These are phyloP conservation scores for Cercospora berteroae DNA, from an alignment of 2,329 filamentous ascomycete genomes.

Conservation along the genomic window DNA sequence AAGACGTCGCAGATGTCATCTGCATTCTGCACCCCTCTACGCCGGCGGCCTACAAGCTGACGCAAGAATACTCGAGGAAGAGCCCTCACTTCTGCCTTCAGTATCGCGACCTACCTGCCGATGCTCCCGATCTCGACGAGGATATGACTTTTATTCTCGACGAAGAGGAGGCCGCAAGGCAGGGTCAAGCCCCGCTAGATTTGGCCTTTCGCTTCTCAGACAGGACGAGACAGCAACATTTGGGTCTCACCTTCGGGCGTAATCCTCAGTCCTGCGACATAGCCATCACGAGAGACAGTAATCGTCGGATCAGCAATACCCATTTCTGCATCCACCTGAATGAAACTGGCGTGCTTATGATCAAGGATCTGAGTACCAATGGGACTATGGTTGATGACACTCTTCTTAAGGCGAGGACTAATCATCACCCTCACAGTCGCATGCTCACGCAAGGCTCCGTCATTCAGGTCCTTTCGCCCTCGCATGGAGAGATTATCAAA, in stretches of 20 bases:
- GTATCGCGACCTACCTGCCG: slow-evolving; percentile 36
- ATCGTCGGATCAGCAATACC: slow-evolving; percentile 81
- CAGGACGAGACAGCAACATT: slow-evolving; percentile 61
- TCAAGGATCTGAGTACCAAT: slow-evolving; percentile 94
- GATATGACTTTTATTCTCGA: slow-evolving; percentile 37
- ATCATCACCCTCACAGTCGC: slow-evolving; percentile 48
- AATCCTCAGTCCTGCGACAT: slow-evolving; percentile 71
- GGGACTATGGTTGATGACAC: slow-evolving; percentile 81
- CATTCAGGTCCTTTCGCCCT: slow-evolving; percentile 63
- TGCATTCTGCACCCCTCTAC: slow-evolving; percentile 83
- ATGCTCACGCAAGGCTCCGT: slow-evolving; percentile 71
- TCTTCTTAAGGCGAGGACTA: slow-evolving; percentile 58
- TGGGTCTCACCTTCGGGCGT: slow-evolving; percentile 85
- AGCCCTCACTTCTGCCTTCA: slow-evolving; percentile 63
- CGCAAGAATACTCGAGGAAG: slow-evolving; percentile 54
- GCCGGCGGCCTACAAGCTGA: slow-evolving; percentile 67
- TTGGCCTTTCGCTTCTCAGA: slow-evolving; percentile 80
- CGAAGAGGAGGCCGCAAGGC: slow-evolving; percentile 36
- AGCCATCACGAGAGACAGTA: slow-evolving; percentile 62
- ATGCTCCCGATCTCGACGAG: slow-evolving; percentile 27
- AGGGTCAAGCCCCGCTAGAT: slow-evolving; percentile 51
- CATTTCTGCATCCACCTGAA: slow-evolving; percentile 95
- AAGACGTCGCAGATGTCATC: slow-evolving; percentile 83
- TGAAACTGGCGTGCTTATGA: slow-evolving; percentile 79
- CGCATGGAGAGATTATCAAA: slow-evolving; percentile 61